These are phyloP conservation scores for Talaromyces ruber DNA, from an alignment of 495 filamentous ascomycete species.

Conservation along the genomic window DNA sequence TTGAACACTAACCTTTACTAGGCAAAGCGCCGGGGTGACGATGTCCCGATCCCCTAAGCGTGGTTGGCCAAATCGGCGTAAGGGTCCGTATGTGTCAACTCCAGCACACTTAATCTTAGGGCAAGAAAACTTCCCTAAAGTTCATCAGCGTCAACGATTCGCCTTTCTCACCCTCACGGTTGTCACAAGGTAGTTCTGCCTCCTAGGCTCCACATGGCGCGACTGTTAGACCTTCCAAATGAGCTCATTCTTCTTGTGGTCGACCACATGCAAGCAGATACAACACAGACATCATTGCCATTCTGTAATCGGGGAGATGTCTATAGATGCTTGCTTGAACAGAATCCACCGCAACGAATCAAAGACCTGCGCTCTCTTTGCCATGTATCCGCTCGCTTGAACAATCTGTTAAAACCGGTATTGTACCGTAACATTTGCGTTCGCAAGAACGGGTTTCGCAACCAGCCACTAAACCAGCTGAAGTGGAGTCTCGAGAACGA, in stretches of 20 bases:
- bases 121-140: neutral
- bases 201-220: neutral
- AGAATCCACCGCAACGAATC: neutral
- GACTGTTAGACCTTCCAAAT: neutral
- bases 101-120: neutral
- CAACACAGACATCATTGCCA: conserved; percentile 1
- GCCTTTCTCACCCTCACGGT: neutral
- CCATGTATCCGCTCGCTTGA: neutral
- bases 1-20: no score
- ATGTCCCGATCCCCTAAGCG: no score
- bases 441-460: neutral
- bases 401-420: neutral
- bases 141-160: neutral
- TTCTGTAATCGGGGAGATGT: neutral
- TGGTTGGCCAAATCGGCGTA: no score
- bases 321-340: neutral
- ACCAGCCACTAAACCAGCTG: neutral
- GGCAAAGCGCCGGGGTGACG: no score
- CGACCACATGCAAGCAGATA: neutral
- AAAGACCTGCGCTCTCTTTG: neutral
- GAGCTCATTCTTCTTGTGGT: neutral
- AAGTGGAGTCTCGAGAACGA: neutral
- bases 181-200: neutral
- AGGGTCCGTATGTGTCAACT: no score
- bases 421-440: neutral